Percentiles rank a stretch among this genome's conserved stretches.
Evolutionary conservation across 2,329 filamentous ascomycete genomes (phyloP).

Genomic region (Hypoxylon sp.): DNA sequence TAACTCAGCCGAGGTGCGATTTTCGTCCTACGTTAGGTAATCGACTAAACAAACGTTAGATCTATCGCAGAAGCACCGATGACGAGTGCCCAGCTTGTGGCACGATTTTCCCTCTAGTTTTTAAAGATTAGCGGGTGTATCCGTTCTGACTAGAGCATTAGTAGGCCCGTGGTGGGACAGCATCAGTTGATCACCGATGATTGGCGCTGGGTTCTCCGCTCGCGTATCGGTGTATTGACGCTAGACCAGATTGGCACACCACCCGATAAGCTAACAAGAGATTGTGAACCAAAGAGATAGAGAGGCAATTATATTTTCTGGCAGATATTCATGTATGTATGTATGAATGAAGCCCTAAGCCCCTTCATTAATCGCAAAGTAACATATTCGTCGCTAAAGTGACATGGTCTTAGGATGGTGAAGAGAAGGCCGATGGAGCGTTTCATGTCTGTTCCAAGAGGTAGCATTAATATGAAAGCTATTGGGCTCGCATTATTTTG

Average conservation of each 20-base stretch:
- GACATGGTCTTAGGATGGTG: background rate
- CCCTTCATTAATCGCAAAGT: too few relatives aligned
- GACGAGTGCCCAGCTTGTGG: conserved; percentile 7
- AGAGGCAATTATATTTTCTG: conserved; percentile 13
- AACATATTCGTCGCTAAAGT: conserved; percentile 4
- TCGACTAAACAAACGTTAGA: too few relatives aligned
- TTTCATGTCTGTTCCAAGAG: conserved; percentile 32
- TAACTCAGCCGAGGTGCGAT: too few relatives aligned
- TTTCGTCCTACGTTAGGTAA: too few relatives aligned
- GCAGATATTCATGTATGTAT: too few relatives aligned
- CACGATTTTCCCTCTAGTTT: conserved; percentile 1
- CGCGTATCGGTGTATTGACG: conserved; percentile 26
- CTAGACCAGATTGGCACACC: conserved; percentile 22
- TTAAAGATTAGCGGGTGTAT: conserved; percentile 22
- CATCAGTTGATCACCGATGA: conserved; percentile 21
- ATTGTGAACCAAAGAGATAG: conserved; percentile 1
- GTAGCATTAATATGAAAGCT: conserved; percentile 26
- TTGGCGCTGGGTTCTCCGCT: conserved; percentile 28
- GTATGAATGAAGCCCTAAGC: too few relatives aligned
- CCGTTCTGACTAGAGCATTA: conserved; percentile 17
- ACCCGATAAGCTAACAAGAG: conserved; percentile 7
- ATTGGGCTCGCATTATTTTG: conserved; percentile 15
- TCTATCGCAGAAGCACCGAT: conserved; percentile 1
- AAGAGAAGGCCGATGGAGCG: conserved; percentile 4
- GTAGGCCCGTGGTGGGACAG: too few relatives aligned